Base-by-base conservation (phyloP, 345 rosid species). In the Arabidopsis suecica region DNA sequence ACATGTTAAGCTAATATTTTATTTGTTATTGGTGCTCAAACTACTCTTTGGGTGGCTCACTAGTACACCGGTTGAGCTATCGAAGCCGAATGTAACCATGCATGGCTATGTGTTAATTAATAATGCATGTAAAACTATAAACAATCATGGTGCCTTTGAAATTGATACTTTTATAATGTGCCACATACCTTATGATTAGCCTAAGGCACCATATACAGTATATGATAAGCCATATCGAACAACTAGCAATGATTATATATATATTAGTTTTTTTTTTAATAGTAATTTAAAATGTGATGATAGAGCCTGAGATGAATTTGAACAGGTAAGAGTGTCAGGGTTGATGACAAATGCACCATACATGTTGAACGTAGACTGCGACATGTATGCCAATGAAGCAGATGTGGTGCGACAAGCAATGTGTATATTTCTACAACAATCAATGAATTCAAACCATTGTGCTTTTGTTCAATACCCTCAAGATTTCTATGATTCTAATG, bases 361-460 rank as follows among this genome's bases (percentile, higher is more conserved):
- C 83, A 86, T 91, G 85, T 66, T 91, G 48, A 93, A 90, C 68
- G 85, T 93, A 16, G 97, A 93, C 64, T 93, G 95, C 20, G 96
- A 91, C 58, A 89, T 86, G 90, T 89, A 55, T 54, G 89, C 18
- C 1, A 84, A 88, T 67, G 86, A 88, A 71, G 84, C 93, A 3
- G 61, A 83, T 9, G 77, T 84, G 50, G 58, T 87, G 61, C 56
- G 60, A 12, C 86, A 81, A 38, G 89, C 95, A 14, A 79, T 83
- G 82, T 90, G 91, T 63, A 51, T 82, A 8, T 76, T 88, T 22
- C 65, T 88, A 5, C 38, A 48, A 0, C 76, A 72, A 0, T 57
- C 83, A 4, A 14, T 40, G 7, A 60, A 54, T 0, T 80, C 69
- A 68, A 55, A 22, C 13, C 81, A 80, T 0, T 67, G 72, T 2